Conservation (phyloP, 306 rosid species). For the Leucaena leucocephala region DNA sequence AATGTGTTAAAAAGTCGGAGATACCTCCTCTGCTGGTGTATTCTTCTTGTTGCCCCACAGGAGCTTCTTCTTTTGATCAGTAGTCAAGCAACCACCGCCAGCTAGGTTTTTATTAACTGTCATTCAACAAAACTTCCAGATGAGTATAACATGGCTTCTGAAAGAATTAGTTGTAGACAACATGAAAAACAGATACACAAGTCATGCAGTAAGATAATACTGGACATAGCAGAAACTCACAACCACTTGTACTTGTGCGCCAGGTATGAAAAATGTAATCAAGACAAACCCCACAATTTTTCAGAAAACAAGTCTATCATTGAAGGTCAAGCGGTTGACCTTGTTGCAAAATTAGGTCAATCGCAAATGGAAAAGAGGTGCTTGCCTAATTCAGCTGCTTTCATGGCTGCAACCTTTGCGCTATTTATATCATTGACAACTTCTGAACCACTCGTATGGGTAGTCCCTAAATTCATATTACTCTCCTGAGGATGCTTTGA, state of each 20-base stretch:
- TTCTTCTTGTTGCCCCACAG: slow-evolving; percentile 91
- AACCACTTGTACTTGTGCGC: slow-evolving; percentile 27
- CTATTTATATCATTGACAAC: slow-evolving; percentile 61
- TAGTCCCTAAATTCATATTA: slow-evolving; percentile 43
- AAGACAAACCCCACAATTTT: slow-evolving; percentile 19
- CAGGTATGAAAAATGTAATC: slow-evolving; percentile 25
- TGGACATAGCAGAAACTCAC: slow-evolving; percentile 8
- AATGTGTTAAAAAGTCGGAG: slow-evolving; percentile 20
- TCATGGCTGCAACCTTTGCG: slow-evolving; percentile 93
- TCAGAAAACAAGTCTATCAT: slow-evolving; percentile 26
- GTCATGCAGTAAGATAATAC: not conserved
- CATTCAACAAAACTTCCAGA: slow-evolving; percentile 38
- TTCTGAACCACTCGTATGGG: slow-evolving; percentile 53
- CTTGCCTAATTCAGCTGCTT: slow-evolving; percentile 95
- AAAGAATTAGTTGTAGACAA: not conserved
- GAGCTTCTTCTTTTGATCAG: slow-evolving; percentile 98
- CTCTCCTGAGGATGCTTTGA: slow-evolving; percentile 58
- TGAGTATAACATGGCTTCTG: slow-evolving; percentile 28
- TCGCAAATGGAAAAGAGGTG: slow-evolving; percentile 6
- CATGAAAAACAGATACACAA: not conserved
- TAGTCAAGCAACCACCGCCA: slow-evolving; percentile 73
- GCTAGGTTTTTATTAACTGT: slow-evolving; percentile 83
- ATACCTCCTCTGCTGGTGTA: slow-evolving; percentile 76
- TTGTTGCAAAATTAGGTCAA: slow-evolving; percentile 29
- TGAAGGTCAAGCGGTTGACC: not conserved